Evolutionary conservation across 306 rosid species (phyloP).

Genomic region (Ceratonia siliqua): DNA sequence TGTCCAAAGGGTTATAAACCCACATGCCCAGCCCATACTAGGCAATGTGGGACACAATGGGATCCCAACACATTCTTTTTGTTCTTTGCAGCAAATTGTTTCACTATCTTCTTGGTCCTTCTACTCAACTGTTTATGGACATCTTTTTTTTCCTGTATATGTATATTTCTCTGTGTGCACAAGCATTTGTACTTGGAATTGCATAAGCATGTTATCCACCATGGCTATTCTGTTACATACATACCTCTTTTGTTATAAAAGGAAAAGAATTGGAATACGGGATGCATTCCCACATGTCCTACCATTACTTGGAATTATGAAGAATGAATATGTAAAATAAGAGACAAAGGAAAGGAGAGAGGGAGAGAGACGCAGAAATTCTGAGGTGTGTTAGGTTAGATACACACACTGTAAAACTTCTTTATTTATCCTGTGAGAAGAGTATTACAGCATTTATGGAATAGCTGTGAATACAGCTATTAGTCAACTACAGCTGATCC

Average conservation of each 20-base stretch:
- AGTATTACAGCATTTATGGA: no score
- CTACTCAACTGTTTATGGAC: slow-evolving; percentile 11
- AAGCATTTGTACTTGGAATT: not conserved
- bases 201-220: not conserved
- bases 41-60: no score
- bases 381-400: no score
- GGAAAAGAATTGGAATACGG: not conserved
- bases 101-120: not conserved
- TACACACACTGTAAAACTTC: no score
- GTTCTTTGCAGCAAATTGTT: not conserved
- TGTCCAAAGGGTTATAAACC: no score
- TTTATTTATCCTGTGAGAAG: no score
- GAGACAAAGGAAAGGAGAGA: no score
- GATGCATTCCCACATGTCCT: not conserved
- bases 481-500: no score
- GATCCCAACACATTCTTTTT: not conserved
- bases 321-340: slow-evolving; percentile 12
- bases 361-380: no score
- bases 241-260: slow-evolving; percentile 1
- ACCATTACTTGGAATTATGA: not conserved
- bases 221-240: not conserved
- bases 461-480: no score
- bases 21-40: no score
- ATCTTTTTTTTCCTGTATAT: not conserved
- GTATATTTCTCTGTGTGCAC: not conserved